phyloP scores from a whole-genome alignment of 345 rosid species.

The Kandelia obovata region DNA sequence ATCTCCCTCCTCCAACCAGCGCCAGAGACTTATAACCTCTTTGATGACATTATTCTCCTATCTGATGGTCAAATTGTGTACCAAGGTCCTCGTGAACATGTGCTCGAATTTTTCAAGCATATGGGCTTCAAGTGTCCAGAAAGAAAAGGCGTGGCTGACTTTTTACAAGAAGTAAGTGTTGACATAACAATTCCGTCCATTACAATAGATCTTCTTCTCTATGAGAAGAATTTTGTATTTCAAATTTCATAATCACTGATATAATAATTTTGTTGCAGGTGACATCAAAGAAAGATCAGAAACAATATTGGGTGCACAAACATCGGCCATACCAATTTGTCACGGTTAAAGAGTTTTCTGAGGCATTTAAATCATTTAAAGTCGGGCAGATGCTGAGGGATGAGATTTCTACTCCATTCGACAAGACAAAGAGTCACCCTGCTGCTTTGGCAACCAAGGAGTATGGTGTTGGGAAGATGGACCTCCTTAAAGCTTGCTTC shows the following conservation, averaged over 20 bases:
- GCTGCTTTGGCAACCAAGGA: slow-evolving; percentile 49
- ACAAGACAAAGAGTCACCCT: slow-evolving; percentile 44
- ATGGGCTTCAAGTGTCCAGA: slow-evolving; percentile 77
- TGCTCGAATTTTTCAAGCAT: slow-evolving; percentile 48
- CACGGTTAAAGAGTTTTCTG: slow-evolving; percentile 41
- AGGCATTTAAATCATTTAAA: slow-evolving; percentile 47
- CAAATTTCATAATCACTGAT: background rate
- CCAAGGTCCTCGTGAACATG: slow-evolving; percentile 63
- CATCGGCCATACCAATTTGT: slow-evolving; percentile 51
- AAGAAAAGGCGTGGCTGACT: slow-evolving; percentile 77
- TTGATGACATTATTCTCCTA: slow-evolving; percentile 65
- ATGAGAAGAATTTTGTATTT: background rate
- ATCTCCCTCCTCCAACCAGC: slow-evolving; percentile 84
- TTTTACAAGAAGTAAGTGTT: slow-evolving; percentile 62
- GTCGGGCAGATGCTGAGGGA: slow-evolving; percentile 35
- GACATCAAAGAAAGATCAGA: slow-evolving; percentile 71
- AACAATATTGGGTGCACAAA: slow-evolving; percentile 54
- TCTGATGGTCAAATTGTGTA: slow-evolving; percentile 63
- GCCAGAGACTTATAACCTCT: slow-evolving; percentile 63
- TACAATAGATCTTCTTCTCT: background rate
- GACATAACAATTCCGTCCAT: background rate
- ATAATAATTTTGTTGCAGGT: slow-evolving; percentile 37
- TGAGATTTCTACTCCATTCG: slow-evolving; percentile 49
- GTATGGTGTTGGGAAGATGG: slow-evolving; percentile 48
- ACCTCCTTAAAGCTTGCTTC: slow-evolving; percentile 49